Base-by-base conservation (phyloP, 2,329 filamentous ascomycete genomes). In the Claviceps sp. region DNA sequence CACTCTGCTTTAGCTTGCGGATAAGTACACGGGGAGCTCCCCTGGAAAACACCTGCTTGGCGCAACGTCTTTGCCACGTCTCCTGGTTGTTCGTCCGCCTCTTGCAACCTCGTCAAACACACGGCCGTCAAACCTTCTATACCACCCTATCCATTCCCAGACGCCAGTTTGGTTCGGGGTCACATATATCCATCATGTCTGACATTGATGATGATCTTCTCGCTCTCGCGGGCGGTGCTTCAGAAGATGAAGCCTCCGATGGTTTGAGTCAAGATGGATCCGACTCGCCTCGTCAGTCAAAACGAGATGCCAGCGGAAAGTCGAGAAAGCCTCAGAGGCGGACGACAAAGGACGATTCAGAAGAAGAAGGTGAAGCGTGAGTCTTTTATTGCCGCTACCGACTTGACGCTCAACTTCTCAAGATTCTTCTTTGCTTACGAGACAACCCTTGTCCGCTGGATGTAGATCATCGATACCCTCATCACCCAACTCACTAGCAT, bases 161-260 rank as follows among this genome's bases (percentile, higher is more conserved):
- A 30, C n/a, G n/a, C 34, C 48, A 11, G 42, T n/a, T 44, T 5
- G 13, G 16, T 26, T 45, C 46, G 24, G 26, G n/a, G 2, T 20
- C 3, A 20, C 1, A 20, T 14, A 34, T n/a, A 30, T 11, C 53
- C 55, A 76, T 58, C 62, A 95, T 95, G 89, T 85, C 87, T 52
- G 87, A 91, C 64, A 79, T 96, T 59, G 91, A 97, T 65, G 89
- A 91, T 61, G 91, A 96, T 72, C 83, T 97, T 58, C 84, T 97
- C 58, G 90, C 88, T 63, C 82, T 97, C 58, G 93, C 90, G 51
- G 93, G 89, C 62, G 89, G 87, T 59, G 85, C 80, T 50, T 79
- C 80, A 54, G 79, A 76, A 62, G 79, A 79, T 60, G 79, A 80
- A 67, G 77, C 64, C 49, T 67, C 72, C 63, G 71, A 73, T 68